These are phyloP conservation scores for Diaporthe nobilis DNA, from an alignment of 2,329 filamentous ascomycete species.

Conservation along the genomic window DNA sequence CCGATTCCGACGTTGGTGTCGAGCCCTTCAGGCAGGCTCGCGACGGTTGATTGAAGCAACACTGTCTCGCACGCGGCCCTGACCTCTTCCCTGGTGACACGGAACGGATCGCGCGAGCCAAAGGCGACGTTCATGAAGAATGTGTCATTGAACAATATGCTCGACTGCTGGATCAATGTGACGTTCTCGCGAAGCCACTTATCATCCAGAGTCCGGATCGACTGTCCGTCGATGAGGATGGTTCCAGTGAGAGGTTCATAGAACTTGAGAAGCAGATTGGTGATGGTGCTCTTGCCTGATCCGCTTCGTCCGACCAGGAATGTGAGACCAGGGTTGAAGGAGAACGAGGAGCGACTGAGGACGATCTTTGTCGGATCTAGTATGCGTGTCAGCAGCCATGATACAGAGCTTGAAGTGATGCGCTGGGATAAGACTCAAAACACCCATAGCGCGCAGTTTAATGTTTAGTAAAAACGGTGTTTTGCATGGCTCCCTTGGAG, in stretches of 20 bases:
- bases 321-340: constrained; percentile 78
- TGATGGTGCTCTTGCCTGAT: constrained; percentile 92
- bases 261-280: constrained; percentile 83
- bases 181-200: constrained; percentile 84
- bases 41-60: constrained; percentile 77
- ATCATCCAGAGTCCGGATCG: constrained; percentile 73
- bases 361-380: constrained; percentile 67
- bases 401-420: background rate
- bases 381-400: background rate
- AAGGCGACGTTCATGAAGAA: constrained; percentile 84
- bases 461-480: background rate
- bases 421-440: background rate
- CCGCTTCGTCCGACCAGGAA: constrained; percentile 91
- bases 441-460: background rate
- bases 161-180: constrained; percentile 86
- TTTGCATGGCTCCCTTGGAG: background rate
- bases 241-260: constrained; percentile 76
- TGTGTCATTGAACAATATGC: constrained; percentile 84
- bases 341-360: constrained; percentile 74
- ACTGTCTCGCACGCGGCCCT: constrained; percentile 75
- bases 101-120: constrained; percentile 67
- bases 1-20: constrained; percentile 79
- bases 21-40: constrained; percentile 76
- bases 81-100: constrained; percentile 69
- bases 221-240: constrained; percentile 77